Conservation (phyloP, 257 asterid genomes). For the Solanum clarkiae region DNA sequence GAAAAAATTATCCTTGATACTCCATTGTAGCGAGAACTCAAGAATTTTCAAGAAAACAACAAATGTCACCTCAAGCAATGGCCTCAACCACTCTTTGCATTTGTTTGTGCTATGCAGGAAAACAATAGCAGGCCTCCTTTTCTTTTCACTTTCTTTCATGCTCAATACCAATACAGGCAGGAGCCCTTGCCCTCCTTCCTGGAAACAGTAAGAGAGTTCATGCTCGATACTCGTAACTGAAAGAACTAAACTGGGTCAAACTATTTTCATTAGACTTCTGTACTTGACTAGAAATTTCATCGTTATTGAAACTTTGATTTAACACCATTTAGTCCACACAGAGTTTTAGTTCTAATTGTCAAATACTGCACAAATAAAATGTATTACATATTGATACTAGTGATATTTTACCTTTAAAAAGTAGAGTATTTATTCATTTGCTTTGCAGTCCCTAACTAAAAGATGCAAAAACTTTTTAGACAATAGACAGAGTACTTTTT, state of each 20-base stretch:
- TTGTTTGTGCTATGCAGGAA: constrained; percentile 81
- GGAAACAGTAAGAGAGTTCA: neutral
- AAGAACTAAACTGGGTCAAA: neutral
- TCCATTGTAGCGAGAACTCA: neutral
- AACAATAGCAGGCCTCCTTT: constrained; percentile 67
- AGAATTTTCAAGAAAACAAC: neutral
- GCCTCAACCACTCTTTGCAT: constrained; percentile 91
- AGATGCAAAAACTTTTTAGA: neutral
- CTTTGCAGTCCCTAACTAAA: neutral
- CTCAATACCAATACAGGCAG: constrained; percentile 76
- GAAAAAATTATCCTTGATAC: neutral
- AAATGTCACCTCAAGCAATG: constrained; percentile 72
- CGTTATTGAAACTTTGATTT: neutral
- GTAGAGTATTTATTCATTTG: neutral
- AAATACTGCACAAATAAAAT: neutral
- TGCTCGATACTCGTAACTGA: neutral
- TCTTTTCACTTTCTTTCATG: constrained; percentile 30
- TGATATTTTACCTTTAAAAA: neutral
- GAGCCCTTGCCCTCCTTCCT: constrained; percentile 90
- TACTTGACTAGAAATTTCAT: neutral
- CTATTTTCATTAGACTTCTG: neutral
- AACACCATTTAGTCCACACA: neutral
- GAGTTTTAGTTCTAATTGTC: neutral
- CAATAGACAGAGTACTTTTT: neutral
- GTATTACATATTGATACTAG: neutral